A percentile compares a stretch with the other conserved stretches of the same genome.
Conservation (phyloP, 2,329 filamentous ascomycete genomes). For the Myriosclerotinia duriaeana region DNA sequence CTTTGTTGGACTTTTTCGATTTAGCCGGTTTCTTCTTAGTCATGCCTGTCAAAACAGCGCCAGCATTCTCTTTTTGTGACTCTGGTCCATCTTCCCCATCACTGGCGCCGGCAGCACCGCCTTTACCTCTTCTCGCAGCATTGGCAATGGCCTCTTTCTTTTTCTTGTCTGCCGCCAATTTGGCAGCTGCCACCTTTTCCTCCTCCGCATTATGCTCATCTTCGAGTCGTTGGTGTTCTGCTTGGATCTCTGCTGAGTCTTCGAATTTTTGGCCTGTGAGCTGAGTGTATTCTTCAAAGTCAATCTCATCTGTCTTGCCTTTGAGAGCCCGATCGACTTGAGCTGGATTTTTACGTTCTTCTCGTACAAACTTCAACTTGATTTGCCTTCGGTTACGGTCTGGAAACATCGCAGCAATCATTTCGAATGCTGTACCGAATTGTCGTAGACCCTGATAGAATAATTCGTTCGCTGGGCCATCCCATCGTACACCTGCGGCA, state of each 20-base stretch:
- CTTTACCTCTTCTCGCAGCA: conserved; percentile 27
- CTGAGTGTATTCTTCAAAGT: conserved; percentile 61
- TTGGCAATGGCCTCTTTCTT: conserved; percentile 38
- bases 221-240: conserved; percentile 49
- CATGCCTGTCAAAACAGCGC: background rate
- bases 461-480: conserved; percentile 65
- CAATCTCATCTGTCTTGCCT: conserved; percentile 58
- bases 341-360: conserved; percentile 66
- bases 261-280: conserved; percentile 55
- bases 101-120: conserved; percentile 21
- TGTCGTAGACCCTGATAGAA: conserved; percentile 74
- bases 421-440: conserved; percentile 82
- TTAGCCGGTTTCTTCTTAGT: conserved; percentile 28
- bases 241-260: conserved; percentile 55
- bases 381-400: conserved; percentile 69
- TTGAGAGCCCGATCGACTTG: conserved; percentile 64
- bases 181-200: conserved; percentile 48
- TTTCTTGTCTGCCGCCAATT: conserved; percentile 30
- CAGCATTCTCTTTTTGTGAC: conserved; percentile 21
- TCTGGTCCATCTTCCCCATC: conserved; percentile 28
- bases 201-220: conserved; percentile 50
- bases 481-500: conserved; percentile 67
- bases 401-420: conserved; percentile 74
- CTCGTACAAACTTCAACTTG: conserved; percentile 80
- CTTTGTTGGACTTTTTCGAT: conserved; percentile 38